Percentiles rank a stretch among this genome's conserved stretches.
Conservation (phyloP, 352 stramenopile genomes). For the Pythium pyrilobum region DNA sequence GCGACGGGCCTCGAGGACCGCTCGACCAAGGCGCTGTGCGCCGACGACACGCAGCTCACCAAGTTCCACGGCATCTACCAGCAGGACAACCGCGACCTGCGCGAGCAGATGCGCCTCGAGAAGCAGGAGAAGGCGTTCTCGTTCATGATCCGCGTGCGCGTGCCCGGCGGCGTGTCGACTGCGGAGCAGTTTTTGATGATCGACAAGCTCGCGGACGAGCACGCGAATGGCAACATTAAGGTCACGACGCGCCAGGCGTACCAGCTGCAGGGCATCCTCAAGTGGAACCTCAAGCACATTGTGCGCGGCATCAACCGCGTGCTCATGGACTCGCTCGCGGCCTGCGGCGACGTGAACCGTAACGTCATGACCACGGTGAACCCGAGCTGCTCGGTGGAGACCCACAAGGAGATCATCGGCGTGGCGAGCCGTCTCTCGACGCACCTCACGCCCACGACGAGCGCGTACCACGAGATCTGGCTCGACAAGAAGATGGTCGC, state of each 20-base stretch:
- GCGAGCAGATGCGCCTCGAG: conserved; percentile 67
- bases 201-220: conserved; percentile 90
- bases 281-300: conserved; percentile 95
- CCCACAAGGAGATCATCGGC: conserved; percentile 82
- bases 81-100: conserved; percentile 93
- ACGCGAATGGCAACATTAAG: conserved; percentile 95
- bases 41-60: conserved; percentile 75
- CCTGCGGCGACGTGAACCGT: conserved; percentile 95
- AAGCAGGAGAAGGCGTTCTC: conserved; percentile 91
- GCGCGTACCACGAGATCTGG: conserved; percentile 97
- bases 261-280: conserved; percentile 96
- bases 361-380: conserved; percentile 96
- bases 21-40: conserved; percentile 60
- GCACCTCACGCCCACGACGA: conserved; percentile 91
- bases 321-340: conserved; percentile 93
- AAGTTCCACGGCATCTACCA: conserved; percentile 99
- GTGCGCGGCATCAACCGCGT: conserved; percentile 91
- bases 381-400: conserved; percentile 81
- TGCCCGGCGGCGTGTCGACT: conserved; percentile 92
- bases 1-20: conserved; percentile 58
- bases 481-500: conserved; percentile 96
- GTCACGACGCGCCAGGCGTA: conserved; percentile 96
- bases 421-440: conserved; percentile 89
- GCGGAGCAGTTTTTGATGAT: conserved; percentile 92
- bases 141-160: conserved; percentile 97